These are phyloP conservation scores for Penstemon eatonii DNA, from an alignment of 257 asterid genomes.

Conservation along the genomic window DNA sequence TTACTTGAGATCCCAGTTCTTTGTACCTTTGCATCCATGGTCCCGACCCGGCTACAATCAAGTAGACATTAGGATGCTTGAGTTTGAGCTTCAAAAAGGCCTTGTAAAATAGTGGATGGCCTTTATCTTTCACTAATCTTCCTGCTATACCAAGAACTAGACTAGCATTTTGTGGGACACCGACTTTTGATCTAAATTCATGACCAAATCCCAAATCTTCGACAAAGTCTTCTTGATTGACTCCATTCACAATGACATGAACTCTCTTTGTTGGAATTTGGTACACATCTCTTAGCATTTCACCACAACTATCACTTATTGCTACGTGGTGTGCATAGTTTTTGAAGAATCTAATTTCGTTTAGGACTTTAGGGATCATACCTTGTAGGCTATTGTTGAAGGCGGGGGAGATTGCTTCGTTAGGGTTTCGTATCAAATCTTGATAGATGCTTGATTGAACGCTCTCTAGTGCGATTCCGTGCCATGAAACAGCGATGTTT, in stretches of 20 bases:
- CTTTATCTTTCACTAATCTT: slow-evolving; percentile 85
- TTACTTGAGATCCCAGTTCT: slow-evolving; percentile 69
- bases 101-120: slow-evolving; percentile 76
- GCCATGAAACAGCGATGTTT: slow-evolving; percentile 90
- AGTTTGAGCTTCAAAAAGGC: slow-evolving; percentile 62
- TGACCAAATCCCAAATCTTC: slow-evolving; percentile 46
- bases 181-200: slow-evolving; percentile 54
- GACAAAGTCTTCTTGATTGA: slow-evolving; percentile 58
- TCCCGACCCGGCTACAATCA: slow-evolving; percentile 91
- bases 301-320: slow-evolving; percentile 88
- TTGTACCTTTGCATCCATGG: slow-evolving; percentile 78
- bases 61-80: slow-evolving; percentile 48
- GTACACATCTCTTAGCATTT: slow-evolving; percentile 82
- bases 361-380: slow-evolving; percentile 73
- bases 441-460: slow-evolving; percentile 80
- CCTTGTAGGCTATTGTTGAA: slow-evolving; percentile 56
- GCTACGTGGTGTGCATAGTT: slow-evolving; percentile 86
- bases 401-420: slow-evolving; percentile 53
- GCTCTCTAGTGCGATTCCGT: slow-evolving; percentile 88
- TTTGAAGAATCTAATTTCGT: slow-evolving; percentile 75
- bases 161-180: slow-evolving; percentile 66
- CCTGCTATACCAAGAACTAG: slow-evolving; percentile 90
- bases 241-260: slow-evolving; percentile 88
- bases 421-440: slow-evolving; percentile 51
- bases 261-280: slow-evolving; percentile 72